These are phyloP conservation scores for Cornus controversa DNA, from an alignment of 148 eudicot genomes.

Conservation along the genomic window DNA sequence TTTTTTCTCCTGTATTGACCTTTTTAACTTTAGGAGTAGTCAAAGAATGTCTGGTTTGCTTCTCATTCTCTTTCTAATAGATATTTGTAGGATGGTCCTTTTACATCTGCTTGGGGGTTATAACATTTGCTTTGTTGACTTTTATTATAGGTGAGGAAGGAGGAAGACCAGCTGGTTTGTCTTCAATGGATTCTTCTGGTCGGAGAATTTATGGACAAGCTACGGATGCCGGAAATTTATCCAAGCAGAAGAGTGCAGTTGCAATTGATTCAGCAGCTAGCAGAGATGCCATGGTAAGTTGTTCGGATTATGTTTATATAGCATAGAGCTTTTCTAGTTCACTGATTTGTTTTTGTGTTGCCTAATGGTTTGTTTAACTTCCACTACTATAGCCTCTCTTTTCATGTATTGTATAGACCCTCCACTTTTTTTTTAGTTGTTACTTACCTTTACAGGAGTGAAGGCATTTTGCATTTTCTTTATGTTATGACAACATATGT, in stretches of 20 bases:
- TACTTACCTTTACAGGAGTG: background rate
- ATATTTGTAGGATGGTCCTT: background rate
- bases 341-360: background rate
- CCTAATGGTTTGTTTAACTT: background rate
- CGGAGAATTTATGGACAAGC: slow-evolving; percentile 57
- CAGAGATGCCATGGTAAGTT: slow-evolving; percentile 68
- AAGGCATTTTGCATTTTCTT: too few relatives aligned
- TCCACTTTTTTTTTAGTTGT: too few relatives aligned
- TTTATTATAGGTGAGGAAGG: slow-evolving; percentile 59
- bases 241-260: slow-evolving; percentile 77
- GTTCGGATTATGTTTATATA: background rate
- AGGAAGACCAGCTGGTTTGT: slow-evolving; percentile 44
- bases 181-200: slow-evolving; percentile 57
- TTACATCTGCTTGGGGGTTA: background rate
- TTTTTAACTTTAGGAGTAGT: too few relatives aligned
- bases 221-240: slow-evolving; percentile 50
- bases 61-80: too few relatives aligned
- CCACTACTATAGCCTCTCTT: too few relatives aligned
- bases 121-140: background rate
- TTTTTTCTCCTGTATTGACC: too few relatives aligned
- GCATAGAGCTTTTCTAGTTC: background rate
- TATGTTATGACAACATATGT: background rate
- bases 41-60: too few relatives aligned
- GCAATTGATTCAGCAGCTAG: slow-evolving; percentile 59
- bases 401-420: too few relatives aligned